phyloP scores from a whole-genome alignment of 768 basidiomycete species.

The Leccinum fibrillosum region DNA sequence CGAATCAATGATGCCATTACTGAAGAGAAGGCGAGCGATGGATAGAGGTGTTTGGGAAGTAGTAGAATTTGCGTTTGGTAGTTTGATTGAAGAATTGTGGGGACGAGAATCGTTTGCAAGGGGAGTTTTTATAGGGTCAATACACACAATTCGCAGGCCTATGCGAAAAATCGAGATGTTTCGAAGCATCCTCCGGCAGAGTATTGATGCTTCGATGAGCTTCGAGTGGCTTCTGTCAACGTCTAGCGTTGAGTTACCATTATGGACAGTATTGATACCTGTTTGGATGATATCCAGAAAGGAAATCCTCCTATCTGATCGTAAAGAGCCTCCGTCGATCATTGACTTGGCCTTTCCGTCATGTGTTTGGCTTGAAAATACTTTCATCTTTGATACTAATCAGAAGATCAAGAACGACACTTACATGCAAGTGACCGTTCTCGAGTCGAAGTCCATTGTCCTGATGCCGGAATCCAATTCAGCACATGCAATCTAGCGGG shows the following conservation, averaged over 20 bases:
- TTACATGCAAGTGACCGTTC: neutral
- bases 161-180: neutral
- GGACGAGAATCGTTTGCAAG: neutral
- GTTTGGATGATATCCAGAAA: neutral
- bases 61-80: neutral
- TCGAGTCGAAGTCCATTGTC: neutral
- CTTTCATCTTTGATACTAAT: neutral
- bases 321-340: too few species aligned
- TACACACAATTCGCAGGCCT: neutral
- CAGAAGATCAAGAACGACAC: neutral
- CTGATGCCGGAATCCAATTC: neutral
- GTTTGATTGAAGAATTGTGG: neutral
- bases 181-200: neutral
- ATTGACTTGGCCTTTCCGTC: too few species aligned
- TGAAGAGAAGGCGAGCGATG: conserved; percentile 1
- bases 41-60: neutral
- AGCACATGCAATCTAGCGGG: neutral
- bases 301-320: neutral
- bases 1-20: conserved; percentile 3
- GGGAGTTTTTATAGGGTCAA: neutral
- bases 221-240: neutral
- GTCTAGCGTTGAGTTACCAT: neutral
- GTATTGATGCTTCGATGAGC: neutral
- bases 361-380: too few species aligned
- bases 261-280: neutral